Base-by-base conservation (phyloP, 441 rosid genomes). In the Erodium moschatum region DNA sequence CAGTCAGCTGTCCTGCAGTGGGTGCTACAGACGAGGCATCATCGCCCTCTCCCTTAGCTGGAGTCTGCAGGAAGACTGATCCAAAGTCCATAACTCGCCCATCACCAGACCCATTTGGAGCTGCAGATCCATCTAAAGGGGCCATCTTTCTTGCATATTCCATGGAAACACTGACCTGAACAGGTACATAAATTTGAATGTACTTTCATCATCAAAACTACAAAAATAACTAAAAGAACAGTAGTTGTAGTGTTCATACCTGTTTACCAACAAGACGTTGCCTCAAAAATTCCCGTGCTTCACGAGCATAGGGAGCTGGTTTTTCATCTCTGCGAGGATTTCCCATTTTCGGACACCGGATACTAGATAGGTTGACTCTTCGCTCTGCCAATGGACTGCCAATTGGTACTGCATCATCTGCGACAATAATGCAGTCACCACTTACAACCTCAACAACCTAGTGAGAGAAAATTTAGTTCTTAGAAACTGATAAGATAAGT, bases 21-120 rank as follows among this genome's bases (percentile, higher is more conserved):
- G 90, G 65, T 70, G 87, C 69, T 56, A 81, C 81, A 38, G 84
- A 67, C 29, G 88, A 56, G 67, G 84, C 76, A 78, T 85, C 96
- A 65, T 80, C 86, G 42, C 79, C 84, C 63, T 85, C 96, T 35
- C 76, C 87, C 72, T 88, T 90, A 66, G 64, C 52, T 9, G 89
- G 72, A 75, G 97, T 85, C 50, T 11, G 64, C 31, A 75, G 69
- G 63, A 75, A 70, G 13, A 75, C 78, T 9, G 78, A 75, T 16
- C 78, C 78, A n/a, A 75, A 75, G 40, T 75, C 78, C 78, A 75
- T 75, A 20, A 75, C 71, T 62, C 70, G 70, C 19, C 67, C 52
- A 67, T 75, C 78, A 31, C 56, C 58, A 52, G 58, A 33, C n/a
- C 70, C 16, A 16, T 52, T 27, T 29, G 68, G 21, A 67, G 71